Conservation (phyloP, 768 basidiomycete genomes). For the Serendipita sp. region DNA sequence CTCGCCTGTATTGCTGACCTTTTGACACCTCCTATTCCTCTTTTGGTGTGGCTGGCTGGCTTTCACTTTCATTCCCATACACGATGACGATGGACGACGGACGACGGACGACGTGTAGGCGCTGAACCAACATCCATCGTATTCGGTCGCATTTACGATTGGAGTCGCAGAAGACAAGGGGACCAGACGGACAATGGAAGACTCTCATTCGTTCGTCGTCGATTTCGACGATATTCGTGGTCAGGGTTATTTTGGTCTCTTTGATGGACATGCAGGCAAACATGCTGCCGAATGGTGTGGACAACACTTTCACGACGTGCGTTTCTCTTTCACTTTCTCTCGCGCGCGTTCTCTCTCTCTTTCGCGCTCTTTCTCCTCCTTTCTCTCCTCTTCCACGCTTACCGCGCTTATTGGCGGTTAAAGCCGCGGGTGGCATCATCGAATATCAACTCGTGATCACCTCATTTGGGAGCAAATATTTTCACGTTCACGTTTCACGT, state of each 20-base stretch:
- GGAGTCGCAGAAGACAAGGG: slow-evolving; percentile 81
- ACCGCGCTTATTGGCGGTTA: too few species aligned
- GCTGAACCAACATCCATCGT: slow-evolving; percentile 58
- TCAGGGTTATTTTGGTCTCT: slow-evolving; percentile 96
- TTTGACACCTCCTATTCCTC: too few species aligned
- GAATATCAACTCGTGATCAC: too few species aligned
- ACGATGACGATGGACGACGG: too few species aligned
- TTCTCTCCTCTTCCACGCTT: too few species aligned
- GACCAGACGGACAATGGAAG: slow-evolving; percentile 87
- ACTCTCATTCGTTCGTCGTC: slow-evolving; percentile 89
- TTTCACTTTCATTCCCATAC: too few species aligned
- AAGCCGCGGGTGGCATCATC: too few species aligned
- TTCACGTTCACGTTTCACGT: too few species aligned
- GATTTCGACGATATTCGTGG: slow-evolving; percentile 84
- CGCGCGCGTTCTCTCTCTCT: not conserved
- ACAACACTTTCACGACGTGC: slow-evolving; percentile 80
- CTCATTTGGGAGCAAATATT: too few species aligned
- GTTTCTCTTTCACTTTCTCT: slow-evolving; percentile 10
- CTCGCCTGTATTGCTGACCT: too few species aligned
- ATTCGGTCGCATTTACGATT: slow-evolving; percentile 49
- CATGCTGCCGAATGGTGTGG: slow-evolving; percentile 99
- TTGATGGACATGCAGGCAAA: slow-evolving; percentile 97
- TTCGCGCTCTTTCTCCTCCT: too few species aligned
- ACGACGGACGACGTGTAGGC: slow-evolving; percentile 26
- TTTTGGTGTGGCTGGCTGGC: too few species aligned